Base-by-base conservation (phyloP, 371 early-diverging fungal species). In the Circinella umbellata region DNA sequence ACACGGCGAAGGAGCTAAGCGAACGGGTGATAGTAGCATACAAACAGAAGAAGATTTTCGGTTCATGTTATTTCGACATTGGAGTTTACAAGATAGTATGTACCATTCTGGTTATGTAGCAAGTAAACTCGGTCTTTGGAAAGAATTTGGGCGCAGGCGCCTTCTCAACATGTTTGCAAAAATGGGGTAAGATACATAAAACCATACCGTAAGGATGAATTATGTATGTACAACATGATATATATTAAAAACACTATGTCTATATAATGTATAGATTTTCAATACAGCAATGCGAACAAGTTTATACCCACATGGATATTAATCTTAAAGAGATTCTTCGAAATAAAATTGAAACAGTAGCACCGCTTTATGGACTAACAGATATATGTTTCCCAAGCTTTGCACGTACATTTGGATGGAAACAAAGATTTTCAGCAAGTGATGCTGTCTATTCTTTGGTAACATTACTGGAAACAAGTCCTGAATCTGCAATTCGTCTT, bases 51-150 rank as follows among this genome's bases (percentile, higher is more conserved):
- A 91, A 18, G 96, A 96, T 76, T 93, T 94, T 64, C 77, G 91
- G 53, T 89, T 97, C 59, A 88, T 93, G 88, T 79, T 97, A 75
- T 88, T 94, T 63, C 84, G 96, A 55, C 98, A 97, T 76, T 97
- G 98, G 98, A 93, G 91, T 36, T 76, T 97, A 20, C 91, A 91
- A 70, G 94, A 93, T 38, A 88, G 92, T 65, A 90, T 97, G 94
- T 90, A 88, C 62, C 92, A 93, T 77, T 94, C 95, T 34, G 85
- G 89, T 9, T 96, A 94, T 70, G 93, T 96, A 10, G 91, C 91
- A 6, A 89, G 93, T 34, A 89, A 90, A 70, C 81, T 97, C 39
- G 95, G 93, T 13, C 89, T 95, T 2, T 96, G 97, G 96, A 88
- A 90, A 53, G 93, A 92, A 63, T 85, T 83, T 61, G 97, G 96